Conservation (phyloP, 345 rosid species). For the Arabidopsis suecica region DNA sequence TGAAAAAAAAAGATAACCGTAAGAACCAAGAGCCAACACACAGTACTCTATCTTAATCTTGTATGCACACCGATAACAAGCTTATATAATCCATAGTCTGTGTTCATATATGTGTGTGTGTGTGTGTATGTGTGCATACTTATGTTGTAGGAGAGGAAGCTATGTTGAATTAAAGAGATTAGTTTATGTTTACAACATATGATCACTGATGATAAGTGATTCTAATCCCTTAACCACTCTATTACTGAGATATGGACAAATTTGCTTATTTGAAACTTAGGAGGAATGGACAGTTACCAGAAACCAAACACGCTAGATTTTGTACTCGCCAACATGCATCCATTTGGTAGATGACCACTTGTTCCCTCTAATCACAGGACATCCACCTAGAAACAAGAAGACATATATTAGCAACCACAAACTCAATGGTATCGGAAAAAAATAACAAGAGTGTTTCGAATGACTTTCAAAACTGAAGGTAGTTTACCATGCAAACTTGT, state of each 20-base stretch:
- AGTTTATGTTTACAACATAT: slow-evolving; percentile 20
- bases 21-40: slow-evolving; percentile 24
- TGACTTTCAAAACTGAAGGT: background rate
- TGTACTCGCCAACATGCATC: slow-evolving; percentile 84
- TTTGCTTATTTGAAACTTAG: background rate
- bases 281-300: slow-evolving; percentile 10
- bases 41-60: background rate
- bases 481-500: slow-evolving; percentile 83
- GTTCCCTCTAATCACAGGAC: slow-evolving; percentile 89
- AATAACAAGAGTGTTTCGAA: background rate
- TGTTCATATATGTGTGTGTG: background rate
- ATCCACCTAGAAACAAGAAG: slow-evolving; percentile 61
- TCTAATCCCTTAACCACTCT: slow-evolving; percentile 11
- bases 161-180: background rate
- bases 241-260: background rate
- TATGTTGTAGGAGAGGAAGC: slow-evolving; percentile 8
- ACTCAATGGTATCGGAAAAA: background rate
- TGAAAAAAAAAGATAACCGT: slow-evolving; percentile 1
- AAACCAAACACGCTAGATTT: slow-evolving; percentile 36
- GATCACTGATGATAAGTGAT: slow-evolving; percentile 4
- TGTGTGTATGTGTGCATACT: background rate
- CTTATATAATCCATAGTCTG: background rate
- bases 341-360: slow-evolving; percentile 98
- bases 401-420: slow-evolving; percentile 10
- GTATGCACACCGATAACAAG: background rate